These are phyloP conservation scores for Limnanthes douglasii DNA, from an alignment of 345 rosid species.

Conservation along the genomic window DNA sequence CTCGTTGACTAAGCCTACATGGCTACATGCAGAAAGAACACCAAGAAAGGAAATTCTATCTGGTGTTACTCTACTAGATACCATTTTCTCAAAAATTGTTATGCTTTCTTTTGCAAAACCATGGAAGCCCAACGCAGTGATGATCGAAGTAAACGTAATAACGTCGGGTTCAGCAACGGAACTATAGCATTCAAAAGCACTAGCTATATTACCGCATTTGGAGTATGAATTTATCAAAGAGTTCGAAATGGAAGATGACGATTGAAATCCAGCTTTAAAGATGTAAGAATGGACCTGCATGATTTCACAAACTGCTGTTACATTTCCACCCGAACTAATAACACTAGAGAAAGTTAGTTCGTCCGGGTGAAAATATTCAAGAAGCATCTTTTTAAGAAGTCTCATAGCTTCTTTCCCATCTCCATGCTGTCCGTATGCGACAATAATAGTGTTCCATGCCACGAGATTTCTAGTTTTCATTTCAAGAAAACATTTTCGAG, in stretches of 20 bases:
- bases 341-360: slow-evolving; percentile 48
- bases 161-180: slow-evolving; percentile 30
- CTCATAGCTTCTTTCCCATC: slow-evolving; percentile 35
- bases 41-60: slow-evolving; percentile 43
- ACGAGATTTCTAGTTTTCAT: slow-evolving; percentile 43
- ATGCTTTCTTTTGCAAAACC: slow-evolving; percentile 37
- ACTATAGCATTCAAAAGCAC: slow-evolving; percentile 34
- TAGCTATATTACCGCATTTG: slow-evolving; percentile 30
- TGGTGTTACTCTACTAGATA: slow-evolving; percentile 29
- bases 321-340: slow-evolving; percentile 35
- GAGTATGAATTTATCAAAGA: slow-evolving; percentile 44
- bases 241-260: slow-evolving; percentile 30
- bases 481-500: slow-evolving; percentile 28
- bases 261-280: slow-evolving; percentile 26
- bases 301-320: slow-evolving; percentile 24
- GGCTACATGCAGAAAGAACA: slow-evolving; percentile 57
- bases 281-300: slow-evolving; percentile 30
- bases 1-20: slow-evolving; percentile 43
- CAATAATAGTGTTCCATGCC: slow-evolving; percentile 59
- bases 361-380: slow-evolving; percentile 26
- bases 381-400: slow-evolving; percentile 30
- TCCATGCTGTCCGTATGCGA: slow-evolving; percentile 38
- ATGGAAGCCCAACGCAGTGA: slow-evolving; percentile 46
- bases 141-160: slow-evolving; percentile 51
- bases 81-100: slow-evolving; percentile 28